phyloP scores from a whole-genome alignment of 179 eudicot species.

The Beta macrorhiza region DNA sequence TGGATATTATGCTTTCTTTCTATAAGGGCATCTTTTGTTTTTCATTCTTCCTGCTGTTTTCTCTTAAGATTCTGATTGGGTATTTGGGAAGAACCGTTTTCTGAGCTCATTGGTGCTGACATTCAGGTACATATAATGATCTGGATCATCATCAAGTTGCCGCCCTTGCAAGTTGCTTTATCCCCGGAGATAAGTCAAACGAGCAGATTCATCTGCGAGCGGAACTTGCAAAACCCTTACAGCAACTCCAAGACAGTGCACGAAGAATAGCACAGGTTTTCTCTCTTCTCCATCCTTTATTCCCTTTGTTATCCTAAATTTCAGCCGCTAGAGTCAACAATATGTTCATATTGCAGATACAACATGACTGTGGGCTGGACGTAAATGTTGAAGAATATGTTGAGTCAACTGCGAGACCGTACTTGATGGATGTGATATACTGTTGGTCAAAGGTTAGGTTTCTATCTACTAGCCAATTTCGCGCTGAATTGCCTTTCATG shows the following conservation, averaged over 20 bases:
- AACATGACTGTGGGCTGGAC: conserved; percentile 88
- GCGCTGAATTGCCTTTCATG: neutral
- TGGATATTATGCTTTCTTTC: neutral
- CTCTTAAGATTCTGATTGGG: neutral
- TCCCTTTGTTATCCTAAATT: neutral
- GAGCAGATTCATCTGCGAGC: conserved; percentile 90
- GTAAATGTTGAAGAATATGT: conserved; percentile 92
- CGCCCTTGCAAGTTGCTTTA: conserved; percentile 93
- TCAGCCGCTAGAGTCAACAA: neutral
- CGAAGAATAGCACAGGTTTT: conserved; percentile 90
- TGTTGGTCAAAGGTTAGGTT: conserved; percentile 91
- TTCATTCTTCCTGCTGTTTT: neutral
- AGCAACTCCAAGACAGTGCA: conserved; percentile 96
- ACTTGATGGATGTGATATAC: conserved; percentile 95
- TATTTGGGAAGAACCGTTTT: neutral
- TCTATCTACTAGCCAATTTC: neutral
- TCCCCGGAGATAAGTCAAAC: conserved; percentile 79
- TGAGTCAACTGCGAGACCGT: conserved; percentile 84
- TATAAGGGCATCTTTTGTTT: neutral
- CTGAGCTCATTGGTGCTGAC: conserved; percentile 18
- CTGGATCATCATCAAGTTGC: conserved; percentile 98
- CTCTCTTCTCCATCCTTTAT: neutral
- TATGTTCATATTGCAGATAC: conserved; percentile 59
- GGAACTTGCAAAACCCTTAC: conserved; percentile 87
- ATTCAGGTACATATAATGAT: conserved; percentile 91